Evolutionary conservation across 495 filamentous ascomycete genomes (phyloP), one percentile per base, ranked within the genome.

Genomic region (Trichoderma asperelloides): DNA sequence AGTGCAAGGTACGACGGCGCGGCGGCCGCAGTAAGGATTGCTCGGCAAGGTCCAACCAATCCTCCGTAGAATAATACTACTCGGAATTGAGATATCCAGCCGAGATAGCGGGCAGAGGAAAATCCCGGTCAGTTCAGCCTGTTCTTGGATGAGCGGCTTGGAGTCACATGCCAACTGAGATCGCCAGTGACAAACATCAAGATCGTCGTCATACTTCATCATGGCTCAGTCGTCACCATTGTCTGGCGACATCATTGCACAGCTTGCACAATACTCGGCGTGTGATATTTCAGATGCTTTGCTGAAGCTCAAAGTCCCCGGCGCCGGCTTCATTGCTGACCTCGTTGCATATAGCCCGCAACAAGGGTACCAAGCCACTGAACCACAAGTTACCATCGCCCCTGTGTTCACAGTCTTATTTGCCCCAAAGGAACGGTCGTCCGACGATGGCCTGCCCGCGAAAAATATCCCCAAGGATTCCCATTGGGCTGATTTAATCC

Each of bases 351-450:
- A 66, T 37, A 40, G 67, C 21, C 41, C 27, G 11, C 43, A 18
- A 8, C 64, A 43, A 28, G 25, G 6, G 27, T 27, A 65, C 13
- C 37, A 33, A 62, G 63, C 41, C 18, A 25, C 69, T 28, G 11
- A 27, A 28, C 30, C 55, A 27, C 27, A 6, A 60, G 62, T 74
- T 30, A 69, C 65, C 16, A 81, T 87, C 65, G 86, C 84, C 15
- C 86, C 84, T 57, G 86, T 84, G 33, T 85, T 82, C 37, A 91
- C 88, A 7, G 83, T 90, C 66, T 81, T 87, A 68, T 87, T 90
- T 71, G 76, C 84, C 41, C 75, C 84, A 15, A 88, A 86, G 65
- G 39, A 13, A 18, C 68, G 60, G n/a, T 11, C 39, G 11, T 62
- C 67, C 28, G 62, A 16, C 21, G 27, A n/a, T 18, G 23, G 12